Percentiles rank a stretch among this genome's conserved stretches.
These are phyloP conservation scores for Solanum clarkiae DNA, from an alignment of 257 asterid species.

Conservation along the genomic window DNA sequence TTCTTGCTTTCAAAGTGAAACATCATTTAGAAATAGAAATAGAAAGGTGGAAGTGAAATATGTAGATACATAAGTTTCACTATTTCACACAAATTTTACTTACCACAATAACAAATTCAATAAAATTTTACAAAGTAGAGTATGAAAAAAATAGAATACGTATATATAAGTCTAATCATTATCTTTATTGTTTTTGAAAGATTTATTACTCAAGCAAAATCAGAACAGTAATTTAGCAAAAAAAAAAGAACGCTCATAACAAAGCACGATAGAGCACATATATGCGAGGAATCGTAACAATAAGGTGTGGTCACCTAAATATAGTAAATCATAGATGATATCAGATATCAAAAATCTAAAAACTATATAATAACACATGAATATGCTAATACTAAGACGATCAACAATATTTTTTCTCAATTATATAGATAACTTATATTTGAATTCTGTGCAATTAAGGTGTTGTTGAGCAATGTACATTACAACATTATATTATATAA, in stretches of 20 bases:
- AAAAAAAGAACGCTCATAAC: background rate
- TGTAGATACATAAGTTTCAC: background rate
- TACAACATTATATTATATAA: background rate
- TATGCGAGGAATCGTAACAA: background rate
- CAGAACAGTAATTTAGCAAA: background rate
- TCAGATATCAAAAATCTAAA: background rate
- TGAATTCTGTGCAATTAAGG: background rate
- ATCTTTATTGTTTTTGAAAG: background rate
- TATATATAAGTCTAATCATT: rapidly evolving
- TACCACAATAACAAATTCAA: background rate
- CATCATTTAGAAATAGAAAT: background rate
- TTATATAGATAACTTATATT: background rate
- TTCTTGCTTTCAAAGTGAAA: background rate
- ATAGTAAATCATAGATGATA: background rate
- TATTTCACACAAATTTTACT: background rate
- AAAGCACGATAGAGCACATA: background rate
- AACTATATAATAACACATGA: background rate
- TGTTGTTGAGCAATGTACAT: background rate
- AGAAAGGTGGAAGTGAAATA: background rate
- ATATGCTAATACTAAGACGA: background rate
- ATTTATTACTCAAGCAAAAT: background rate
- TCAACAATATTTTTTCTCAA: background rate
- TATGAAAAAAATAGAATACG: background rate
- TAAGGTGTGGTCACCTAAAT: background rate
- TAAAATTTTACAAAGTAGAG: background rate